These are phyloP conservation scores for Domatiomyces catenatus DNA, from an alignment of 2,329 filamentous ascomycete species.

Conservation along the genomic window DNA sequence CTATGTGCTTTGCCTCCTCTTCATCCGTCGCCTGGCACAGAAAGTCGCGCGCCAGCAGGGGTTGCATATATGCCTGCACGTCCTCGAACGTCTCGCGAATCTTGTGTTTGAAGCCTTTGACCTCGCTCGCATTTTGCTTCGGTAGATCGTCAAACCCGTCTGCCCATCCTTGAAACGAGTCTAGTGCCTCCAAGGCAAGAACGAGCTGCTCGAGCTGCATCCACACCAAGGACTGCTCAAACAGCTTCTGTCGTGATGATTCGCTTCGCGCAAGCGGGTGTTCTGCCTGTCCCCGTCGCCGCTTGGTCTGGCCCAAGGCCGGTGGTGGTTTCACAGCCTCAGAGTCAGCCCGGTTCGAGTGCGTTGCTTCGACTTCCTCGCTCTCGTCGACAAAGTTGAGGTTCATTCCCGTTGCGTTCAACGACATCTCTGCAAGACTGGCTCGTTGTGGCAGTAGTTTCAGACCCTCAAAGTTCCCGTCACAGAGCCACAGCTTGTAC, in stretches of 20 bases:
- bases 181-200: slow-evolving; percentile 49
- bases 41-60: slow-evolving; percentile 48
- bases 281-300: slow-evolving; percentile 16
- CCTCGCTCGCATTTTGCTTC: slow-evolving; percentile 20
- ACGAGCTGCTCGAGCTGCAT: slow-evolving; percentile 55
- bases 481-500: slow-evolving; percentile 75
- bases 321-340: slow-evolving; percentile 17
- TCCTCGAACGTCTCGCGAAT: slow-evolving; percentile 41
- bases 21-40: slow-evolving; percentile 34
- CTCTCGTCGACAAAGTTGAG: slow-evolving; percentile 13
- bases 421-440: slow-evolving; percentile 33
- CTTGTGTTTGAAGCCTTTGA: slow-evolving; percentile 39
- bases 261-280: slow-evolving; percentile 24
- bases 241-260: slow-evolving; percentile 28
- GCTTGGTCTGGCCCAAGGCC: slow-evolving; percentile 16
- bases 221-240: slow-evolving; percentile 45
- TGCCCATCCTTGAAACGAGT: slow-evolving; percentile 46
- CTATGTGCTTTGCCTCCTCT: slow-evolving; percentile 45
- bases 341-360: slow-evolving; percentile 12
- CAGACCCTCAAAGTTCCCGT: slow-evolving; percentile 39
- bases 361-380: slow-evolving; percentile 14
- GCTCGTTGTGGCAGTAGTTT: slow-evolving; percentile 38
- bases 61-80: slow-evolving; percentile 42
- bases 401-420: slow-evolving; percentile 26
- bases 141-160: slow-evolving; percentile 24